phyloP scores from a whole-genome alignment of 2,329 filamentous ascomycete genomes.

The Bipolaris cookei region DNA sequence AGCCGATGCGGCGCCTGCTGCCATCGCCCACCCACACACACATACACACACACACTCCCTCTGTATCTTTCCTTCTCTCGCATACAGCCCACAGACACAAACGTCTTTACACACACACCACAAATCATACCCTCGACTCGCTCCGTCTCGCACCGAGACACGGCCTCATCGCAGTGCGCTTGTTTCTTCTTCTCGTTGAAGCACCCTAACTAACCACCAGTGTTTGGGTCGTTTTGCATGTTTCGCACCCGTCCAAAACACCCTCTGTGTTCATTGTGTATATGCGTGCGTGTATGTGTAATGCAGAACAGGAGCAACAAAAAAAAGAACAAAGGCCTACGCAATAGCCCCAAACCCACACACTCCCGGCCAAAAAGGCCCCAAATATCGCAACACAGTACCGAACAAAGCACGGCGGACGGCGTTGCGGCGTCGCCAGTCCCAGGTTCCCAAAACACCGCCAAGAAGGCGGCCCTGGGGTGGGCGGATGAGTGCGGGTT shows the following conservation, averaged over 20 bases:
- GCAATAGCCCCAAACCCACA: slow-evolving; percentile 31
- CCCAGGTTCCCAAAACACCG: slow-evolving; percentile 40
- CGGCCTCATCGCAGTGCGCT: slow-evolving; percentile 19
- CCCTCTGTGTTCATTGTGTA: background rate
- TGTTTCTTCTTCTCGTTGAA: slow-evolving; percentile 26
- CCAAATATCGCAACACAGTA: slow-evolving; percentile 15
- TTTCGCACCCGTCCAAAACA: slow-evolving; percentile 42
- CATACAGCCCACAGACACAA: background rate
- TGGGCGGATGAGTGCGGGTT: slow-evolving; percentile 28
- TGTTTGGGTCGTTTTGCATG: slow-evolving; percentile 40
- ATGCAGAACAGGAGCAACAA: no score
- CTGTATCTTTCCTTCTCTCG: background rate
- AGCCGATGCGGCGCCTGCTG: slow-evolving; percentile 20
- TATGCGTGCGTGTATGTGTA: no score
- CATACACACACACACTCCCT: slow-evolving; percentile 7
- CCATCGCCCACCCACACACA: background rate
- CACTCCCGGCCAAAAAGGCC: no score
- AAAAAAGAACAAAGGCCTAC: slow-evolving; percentile 13
- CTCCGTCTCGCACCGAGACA: slow-evolving; percentile 30
- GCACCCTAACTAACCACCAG: slow-evolving; percentile 43
- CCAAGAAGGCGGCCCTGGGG: slow-evolving; percentile 36
- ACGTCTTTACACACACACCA: slow-evolving; percentile 14
- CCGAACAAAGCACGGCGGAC: slow-evolving; percentile 22
- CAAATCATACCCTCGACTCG: slow-evolving; percentile 19
- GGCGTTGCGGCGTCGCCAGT: slow-evolving; percentile 9